phyloP scores from a whole-genome alignment of 2,329 filamentous ascomycete genomes.

The Apiospora marii region DNA sequence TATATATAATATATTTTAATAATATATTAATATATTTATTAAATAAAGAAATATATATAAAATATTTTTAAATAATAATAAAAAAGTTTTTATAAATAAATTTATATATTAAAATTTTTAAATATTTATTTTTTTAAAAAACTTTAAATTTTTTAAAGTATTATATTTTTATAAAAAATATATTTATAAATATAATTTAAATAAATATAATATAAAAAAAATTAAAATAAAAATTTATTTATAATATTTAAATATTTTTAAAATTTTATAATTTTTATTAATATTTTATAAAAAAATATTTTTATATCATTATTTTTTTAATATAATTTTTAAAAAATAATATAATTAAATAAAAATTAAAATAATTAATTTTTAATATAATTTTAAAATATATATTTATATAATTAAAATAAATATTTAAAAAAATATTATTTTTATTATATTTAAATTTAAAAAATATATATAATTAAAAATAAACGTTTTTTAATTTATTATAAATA shows the following conservation, averaged over 20 bases:
- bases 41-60: background rate
- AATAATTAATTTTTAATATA: background rate
- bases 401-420: background rate
- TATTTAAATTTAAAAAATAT: background rate
- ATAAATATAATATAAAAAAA: constrained; percentile 11
- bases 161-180: background rate
- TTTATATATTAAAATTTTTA: background rate
- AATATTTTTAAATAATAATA: too few relatives aligned
- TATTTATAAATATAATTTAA: background rate
- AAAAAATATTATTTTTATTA: background rate
- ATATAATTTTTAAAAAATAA: background rate
- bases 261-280: constrained; percentile 10
- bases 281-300: background rate
- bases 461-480: background rate
- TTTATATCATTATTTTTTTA: background rate
- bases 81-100: too few relatives aligned
- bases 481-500: background rate
- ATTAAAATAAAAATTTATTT: constrained; percentile 17
- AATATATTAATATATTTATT: background rate
- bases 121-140: background rate
- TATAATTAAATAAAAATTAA: background rate
- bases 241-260: background rate
- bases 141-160: background rate
- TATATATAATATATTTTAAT: background rate
- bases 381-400: background rate